These are phyloP conservation scores for Pezicula radicicola DNA, from an alignment of 2,329 filamentous ascomycete species.

Conservation along the genomic window DNA sequence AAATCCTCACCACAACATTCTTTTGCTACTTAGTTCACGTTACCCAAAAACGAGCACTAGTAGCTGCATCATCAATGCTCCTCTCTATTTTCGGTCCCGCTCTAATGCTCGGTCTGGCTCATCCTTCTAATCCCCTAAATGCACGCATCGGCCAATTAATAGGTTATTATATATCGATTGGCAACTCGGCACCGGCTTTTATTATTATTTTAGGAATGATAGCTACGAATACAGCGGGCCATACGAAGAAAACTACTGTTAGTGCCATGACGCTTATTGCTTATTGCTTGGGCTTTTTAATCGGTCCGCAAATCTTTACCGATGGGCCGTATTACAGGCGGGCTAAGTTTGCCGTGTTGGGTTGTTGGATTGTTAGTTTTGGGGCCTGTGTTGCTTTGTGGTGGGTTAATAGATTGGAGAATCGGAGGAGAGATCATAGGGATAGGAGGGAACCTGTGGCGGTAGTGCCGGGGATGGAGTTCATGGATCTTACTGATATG, in stretches of 20 bases:
- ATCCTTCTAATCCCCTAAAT: not conserved
- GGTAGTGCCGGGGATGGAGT: not conserved
- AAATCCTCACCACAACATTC: not conserved
- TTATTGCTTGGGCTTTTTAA: not conserved
- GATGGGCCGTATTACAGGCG: not conserved
- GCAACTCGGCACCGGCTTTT: not conserved
- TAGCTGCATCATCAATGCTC: not conserved
- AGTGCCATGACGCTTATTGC: not conserved
- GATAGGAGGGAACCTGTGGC: not conserved
- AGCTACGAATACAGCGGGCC: not conserved
- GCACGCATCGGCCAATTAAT: not conserved
- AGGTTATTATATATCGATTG: not conserved
- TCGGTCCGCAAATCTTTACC: not conserved
- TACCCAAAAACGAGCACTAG: not conserved
- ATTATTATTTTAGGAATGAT: not conserved
- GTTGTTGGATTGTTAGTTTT: not conserved
- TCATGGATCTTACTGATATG: slow-evolving; percentile 7
- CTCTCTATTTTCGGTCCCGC: no score
- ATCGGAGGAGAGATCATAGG: slow-evolving; percentile 2
- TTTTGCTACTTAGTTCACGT: not conserved
- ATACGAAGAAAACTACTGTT: slow-evolving; percentile 1
- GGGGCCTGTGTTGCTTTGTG: not conserved
- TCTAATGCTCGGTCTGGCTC: no score
- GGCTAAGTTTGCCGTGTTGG: not conserved
- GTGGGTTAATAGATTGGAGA: slow-evolving; percentile 3